A percentile compares a stretch with the other conserved stretches of the same genome.
These are phyloP conservation scores for Strobilomyces dryophilus DNA, from an alignment of 768 basidiomycete species.

Conservation along the genomic window DNA sequence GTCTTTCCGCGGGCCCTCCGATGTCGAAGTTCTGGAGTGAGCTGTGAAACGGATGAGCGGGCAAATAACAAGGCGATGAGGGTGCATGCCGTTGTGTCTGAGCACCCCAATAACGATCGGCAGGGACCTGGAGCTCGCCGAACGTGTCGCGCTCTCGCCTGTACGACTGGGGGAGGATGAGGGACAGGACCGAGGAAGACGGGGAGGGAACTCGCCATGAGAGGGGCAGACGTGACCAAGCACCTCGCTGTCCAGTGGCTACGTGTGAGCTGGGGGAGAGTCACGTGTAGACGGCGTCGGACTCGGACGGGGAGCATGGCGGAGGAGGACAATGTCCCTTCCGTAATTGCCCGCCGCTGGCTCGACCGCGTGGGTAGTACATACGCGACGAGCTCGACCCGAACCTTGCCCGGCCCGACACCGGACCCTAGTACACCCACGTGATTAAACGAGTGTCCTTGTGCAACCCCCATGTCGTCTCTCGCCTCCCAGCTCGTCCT, in stretches of 20 bases:
- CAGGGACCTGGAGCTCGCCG: constrained; percentile 87
- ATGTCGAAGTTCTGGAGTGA: constrained; percentile 99
- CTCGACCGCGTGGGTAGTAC: background rate
- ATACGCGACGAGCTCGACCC: background rate
- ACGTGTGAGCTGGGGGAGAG: constrained; percentile 1
- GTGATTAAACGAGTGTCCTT: constrained; percentile 19
- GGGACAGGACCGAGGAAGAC: background rate
- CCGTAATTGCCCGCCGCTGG: constrained; percentile 8
- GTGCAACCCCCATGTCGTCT: constrained; percentile 22
- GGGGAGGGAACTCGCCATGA: constrained; percentile 33
- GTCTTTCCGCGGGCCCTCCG: constrained; percentile 88
- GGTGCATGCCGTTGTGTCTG: constrained; percentile 83
- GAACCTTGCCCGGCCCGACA: background rate
- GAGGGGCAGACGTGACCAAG: constrained; percentile 30
- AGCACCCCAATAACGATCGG: constrained; percentile 93
- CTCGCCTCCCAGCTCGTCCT: constrained; percentile 76
- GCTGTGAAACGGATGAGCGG: constrained; percentile 36
- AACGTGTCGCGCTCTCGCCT: constrained; percentile 93
- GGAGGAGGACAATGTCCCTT: background rate
- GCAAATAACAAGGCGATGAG: background rate
- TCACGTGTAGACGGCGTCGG: constrained; percentile 24
- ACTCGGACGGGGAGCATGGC: constrained; percentile 16
- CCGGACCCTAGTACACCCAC: constrained; percentile 16
- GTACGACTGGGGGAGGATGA: constrained; percentile 42
- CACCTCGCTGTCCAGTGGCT: background rate